Percentiles rank a stretch among this genome's conserved stretches.
phyloP scores from a whole-genome alignment of 2,329 filamentous ascomycete genomes.

The Colletotrichum tropicicola region DNA sequence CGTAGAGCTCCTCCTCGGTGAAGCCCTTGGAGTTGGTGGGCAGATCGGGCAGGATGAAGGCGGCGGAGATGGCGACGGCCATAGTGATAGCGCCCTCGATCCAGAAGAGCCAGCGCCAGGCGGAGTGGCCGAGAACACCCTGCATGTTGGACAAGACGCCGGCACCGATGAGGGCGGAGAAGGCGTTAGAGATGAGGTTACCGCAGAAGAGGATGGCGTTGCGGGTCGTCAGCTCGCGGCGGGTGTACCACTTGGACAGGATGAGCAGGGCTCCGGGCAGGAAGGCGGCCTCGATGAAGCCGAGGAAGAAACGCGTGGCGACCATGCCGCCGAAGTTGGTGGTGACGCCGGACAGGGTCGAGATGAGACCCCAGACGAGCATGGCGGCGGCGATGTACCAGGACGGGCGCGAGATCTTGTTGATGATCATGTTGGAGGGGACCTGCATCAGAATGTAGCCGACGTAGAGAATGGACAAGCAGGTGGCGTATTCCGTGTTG shows the following conservation, averaged over 20 bases:
- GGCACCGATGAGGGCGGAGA: constrained; percentile 66
- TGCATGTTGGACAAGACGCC: constrained; percentile 69
- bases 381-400: constrained; percentile 62
- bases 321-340: constrained; percentile 64
- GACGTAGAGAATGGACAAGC: constrained; percentile 71
- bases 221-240: constrained; percentile 61
- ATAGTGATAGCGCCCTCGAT: constrained; percentile 65
- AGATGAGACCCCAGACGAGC: constrained; percentile 68
- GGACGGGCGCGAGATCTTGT: constrained; percentile 59
- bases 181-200: constrained; percentile 68
- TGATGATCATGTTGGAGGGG: constrained; percentile 67
- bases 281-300: constrained; percentile 72
- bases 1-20: constrained; percentile 63
- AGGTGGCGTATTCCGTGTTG: constrained; percentile 70
- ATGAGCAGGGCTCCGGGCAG: constrained; percentile 71
- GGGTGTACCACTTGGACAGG: constrained; percentile 74
- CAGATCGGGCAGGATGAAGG: constrained; percentile 61
- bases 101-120: constrained; percentile 71
- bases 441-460: constrained; percentile 73
- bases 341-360: constrained; percentile 62
- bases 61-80: constrained; percentile 54
- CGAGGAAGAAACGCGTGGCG: constrained; percentile 65
- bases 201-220: constrained; percentile 68
- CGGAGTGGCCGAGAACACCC: constrained; percentile 59
- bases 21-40: constrained; percentile 67